Conservation (phyloP, 805 yeast species). For the Saccharomycopsis lassenensis region DNA sequence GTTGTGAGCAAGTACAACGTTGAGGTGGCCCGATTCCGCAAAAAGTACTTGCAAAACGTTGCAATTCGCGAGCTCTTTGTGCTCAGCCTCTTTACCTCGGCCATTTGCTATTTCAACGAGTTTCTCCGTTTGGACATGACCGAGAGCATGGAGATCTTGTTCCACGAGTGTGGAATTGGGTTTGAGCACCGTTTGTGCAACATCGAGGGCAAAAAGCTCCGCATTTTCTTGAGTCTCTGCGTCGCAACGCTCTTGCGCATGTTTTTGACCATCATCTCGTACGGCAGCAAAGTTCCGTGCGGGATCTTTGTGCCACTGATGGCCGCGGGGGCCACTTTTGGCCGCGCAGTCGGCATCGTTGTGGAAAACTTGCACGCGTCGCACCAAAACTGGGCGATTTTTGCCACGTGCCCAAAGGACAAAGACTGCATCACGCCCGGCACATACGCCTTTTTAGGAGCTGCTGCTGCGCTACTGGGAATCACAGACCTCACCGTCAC, state of each 20-base stretch:
- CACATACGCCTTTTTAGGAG: conserved; percentile 90
- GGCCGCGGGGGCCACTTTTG: conserved; percentile 94
- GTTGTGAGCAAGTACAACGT: conserved; percentile 66
- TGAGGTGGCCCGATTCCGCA: conserved; percentile 66
- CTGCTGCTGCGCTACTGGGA: conserved; percentile 91
- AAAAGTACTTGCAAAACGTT: conserved; percentile 44
- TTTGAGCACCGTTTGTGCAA: conserved; percentile 34
- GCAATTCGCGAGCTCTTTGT: conserved; percentile 64
- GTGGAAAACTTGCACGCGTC: conserved; percentile 32
- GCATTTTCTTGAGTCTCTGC: conserved; percentile 35
- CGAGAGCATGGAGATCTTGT: conserved; percentile 81
- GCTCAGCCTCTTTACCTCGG: conserved; percentile 59
- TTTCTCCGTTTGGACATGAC: conserved; percentile 88
- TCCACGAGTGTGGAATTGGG: conserved; percentile 61
- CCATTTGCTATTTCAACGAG: conserved; percentile 72
- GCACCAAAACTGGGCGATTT: conserved; percentile 28
- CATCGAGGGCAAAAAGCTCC: conserved; percentile 24
- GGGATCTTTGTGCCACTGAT: conserved; percentile 95
- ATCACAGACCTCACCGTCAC: conserved; percentile 88
- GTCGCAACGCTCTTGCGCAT: conserved; percentile 67
- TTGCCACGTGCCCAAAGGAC: conserved; percentile 31
- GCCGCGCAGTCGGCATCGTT: conserved; percentile 72
- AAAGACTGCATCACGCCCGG: conserved; percentile 76
- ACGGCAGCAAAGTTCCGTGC: conserved; percentile 94
- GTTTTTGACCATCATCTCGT: conserved; percentile 66